phyloP scores from a whole-genome alignment of 1,284 basidiomycete genomes.

The Kalmanozyma brasiliensis region DNA sequence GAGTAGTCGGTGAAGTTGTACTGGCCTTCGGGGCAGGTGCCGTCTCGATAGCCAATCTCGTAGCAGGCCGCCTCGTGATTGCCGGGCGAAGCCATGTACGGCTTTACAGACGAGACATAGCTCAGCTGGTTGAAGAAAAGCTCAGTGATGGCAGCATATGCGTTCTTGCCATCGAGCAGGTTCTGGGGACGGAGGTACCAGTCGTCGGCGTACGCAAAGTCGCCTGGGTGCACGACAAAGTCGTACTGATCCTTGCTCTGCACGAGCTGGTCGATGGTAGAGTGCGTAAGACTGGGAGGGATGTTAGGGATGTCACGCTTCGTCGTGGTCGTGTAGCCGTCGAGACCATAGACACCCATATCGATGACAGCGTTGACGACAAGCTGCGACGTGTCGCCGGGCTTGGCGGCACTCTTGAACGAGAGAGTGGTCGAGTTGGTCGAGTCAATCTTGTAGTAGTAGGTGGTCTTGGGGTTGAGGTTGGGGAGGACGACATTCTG shows the following conservation, averaged over 20 bases:
- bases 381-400: constrained; percentile 49
- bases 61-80: constrained; percentile 56
- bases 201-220: constrained; percentile 68
- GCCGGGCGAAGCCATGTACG: constrained; percentile 51
- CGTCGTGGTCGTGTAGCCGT: constrained; percentile 60
- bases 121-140: constrained; percentile 67
- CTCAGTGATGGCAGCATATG: constrained; percentile 62
- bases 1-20: constrained; percentile 53
- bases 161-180: constrained; percentile 33
- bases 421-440: constrained; percentile 34
- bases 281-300: constrained; percentile 33
- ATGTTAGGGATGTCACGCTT: constrained; percentile 41
- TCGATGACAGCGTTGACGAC: constrained; percentile 64
- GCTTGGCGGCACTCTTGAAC: constrained; percentile 33
- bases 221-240: constrained; percentile 60
- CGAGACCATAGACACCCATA: constrained; percentile 68
- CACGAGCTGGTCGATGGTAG: constrained; percentile 42
- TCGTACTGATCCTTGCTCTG: constrained; percentile 31
- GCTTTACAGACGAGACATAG: constrained; percentile 60
- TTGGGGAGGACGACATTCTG: constrained; percentile 42
- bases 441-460: constrained; percentile 52
- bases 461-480: constrained; percentile 45
- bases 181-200: constrained; percentile 58
- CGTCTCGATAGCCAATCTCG: constrained; percentile 19
- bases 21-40: constrained; percentile 50